These are phyloP conservation scores for Pythium dissimile DNA, from an alignment of 352 stramenopile genomes.

Conservation along the genomic window DNA sequence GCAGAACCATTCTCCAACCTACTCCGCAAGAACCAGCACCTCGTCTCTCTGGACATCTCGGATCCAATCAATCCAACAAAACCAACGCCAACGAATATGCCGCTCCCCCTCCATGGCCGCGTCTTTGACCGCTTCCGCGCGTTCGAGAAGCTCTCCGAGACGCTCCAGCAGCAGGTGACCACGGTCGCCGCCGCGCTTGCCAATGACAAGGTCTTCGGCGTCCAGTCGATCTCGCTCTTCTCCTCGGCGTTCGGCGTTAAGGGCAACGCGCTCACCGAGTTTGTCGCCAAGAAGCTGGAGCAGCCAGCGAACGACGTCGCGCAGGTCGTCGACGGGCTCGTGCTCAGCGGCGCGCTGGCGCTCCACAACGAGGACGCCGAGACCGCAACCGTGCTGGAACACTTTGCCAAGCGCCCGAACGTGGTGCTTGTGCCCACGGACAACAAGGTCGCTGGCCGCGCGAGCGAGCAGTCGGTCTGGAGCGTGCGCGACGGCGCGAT, in stretches of 20 bases:
- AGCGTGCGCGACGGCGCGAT: conserved; percentile 18
- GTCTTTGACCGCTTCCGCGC: conserved; percentile 20
- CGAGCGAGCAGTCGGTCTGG: conserved; percentile 16
- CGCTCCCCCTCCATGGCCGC: conserved; percentile 13
- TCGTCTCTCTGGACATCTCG: background rate
- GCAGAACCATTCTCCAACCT: background rate
- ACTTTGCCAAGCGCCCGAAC: background rate
- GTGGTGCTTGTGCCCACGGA: conserved; percentile 12
- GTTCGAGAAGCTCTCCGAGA: conserved; percentile 21
- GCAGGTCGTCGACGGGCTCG: conserved; percentile 14
- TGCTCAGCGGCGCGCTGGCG: conserved; percentile 15
- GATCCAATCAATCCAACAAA: conserved; percentile 1
- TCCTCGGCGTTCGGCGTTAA: conserved; percentile 22
- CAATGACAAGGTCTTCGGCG: conserved; percentile 20
- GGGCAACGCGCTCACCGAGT: background rate
- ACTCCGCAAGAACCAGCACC: background rate
- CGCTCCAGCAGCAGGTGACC: conserved; percentile 12
- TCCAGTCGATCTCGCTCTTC: conserved; percentile 20
- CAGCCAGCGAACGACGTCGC: conserved; percentile 2
- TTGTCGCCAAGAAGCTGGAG: background rate
- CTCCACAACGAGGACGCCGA: conserved; percentile 13
- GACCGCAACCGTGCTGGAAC: background rate
- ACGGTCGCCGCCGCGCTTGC: conserved; percentile 15
- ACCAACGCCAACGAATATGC: background rate
- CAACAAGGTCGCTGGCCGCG: conserved; percentile 7